Percentiles rank a stretch among this genome's conserved stretches.
Evolutionary conservation across 768 basidiomycete species (phyloP).

Genomic region (Pulveroboletus ravenelii): DNA sequence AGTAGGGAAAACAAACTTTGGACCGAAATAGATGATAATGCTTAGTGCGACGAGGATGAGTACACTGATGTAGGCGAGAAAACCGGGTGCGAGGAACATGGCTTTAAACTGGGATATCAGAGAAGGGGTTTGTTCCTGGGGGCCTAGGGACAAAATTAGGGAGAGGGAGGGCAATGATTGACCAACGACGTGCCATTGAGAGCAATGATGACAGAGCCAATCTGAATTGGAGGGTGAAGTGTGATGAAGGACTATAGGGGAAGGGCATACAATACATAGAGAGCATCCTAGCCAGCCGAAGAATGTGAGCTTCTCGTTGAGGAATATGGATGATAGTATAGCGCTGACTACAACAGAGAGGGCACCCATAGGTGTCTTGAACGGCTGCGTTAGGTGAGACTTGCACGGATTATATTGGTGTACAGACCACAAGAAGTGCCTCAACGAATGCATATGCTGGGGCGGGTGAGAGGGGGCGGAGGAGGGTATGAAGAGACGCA

Average conservation of each 20-base stretch:
- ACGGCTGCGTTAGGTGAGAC: constrained; percentile 1
- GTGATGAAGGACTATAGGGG: background rate
- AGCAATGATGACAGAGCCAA: constrained; percentile 86
- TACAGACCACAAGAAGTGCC: constrained; percentile 83
- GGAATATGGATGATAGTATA: constrained; percentile 86
- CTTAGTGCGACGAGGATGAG: constrained; percentile 60
- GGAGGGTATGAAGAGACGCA: constrained; percentile 34
- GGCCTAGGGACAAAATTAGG: constrained; percentile 39
- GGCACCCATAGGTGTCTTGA: constrained; percentile 88
- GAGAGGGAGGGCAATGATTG: background rate
- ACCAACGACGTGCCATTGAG: constrained; percentile 59
- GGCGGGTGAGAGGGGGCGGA: constrained; percentile 8
- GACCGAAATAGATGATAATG: constrained; percentile 82
- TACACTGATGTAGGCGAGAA: constrained; percentile 63
- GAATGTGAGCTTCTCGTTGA: constrained; percentile 88
- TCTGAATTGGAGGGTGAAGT: constrained; percentile 33
- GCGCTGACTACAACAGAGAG: constrained; percentile 95
- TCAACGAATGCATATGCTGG: constrained; percentile 84
- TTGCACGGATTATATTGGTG: background rate
- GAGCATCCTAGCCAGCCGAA: constrained; percentile 96
- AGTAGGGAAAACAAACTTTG: constrained; percentile 45
- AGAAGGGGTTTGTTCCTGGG: constrained; percentile 64
- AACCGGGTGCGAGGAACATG: constrained; percentile 80
- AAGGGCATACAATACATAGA: constrained; percentile 73
- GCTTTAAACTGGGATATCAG: constrained; percentile 68